Conservation (phyloP, 768 basidiomycete species). For the Amanita muscaria region DNA sequence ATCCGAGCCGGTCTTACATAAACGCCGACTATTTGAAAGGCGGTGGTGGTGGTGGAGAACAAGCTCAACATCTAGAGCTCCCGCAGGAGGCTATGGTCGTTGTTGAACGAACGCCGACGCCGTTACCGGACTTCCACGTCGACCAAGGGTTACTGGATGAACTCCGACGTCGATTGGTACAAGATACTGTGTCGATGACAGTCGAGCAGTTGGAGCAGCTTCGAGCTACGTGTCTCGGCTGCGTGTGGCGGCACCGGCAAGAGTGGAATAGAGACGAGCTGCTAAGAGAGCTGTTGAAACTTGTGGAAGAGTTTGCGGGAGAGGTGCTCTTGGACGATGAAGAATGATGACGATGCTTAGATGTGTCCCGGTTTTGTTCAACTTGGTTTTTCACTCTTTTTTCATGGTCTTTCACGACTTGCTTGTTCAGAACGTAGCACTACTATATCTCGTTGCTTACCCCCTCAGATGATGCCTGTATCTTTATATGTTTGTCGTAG, state of each 20-base stretch:
- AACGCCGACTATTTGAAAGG: neutral
- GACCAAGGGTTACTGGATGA: constrained; percentile 38
- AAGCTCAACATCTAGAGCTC: neutral
- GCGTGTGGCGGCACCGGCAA: constrained; percentile 72
- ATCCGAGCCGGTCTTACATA: constrained; percentile 11
- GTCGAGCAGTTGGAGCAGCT: constrained; percentile 94
- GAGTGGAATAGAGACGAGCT: constrained; percentile 79
- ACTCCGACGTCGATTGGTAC: constrained; percentile 41
- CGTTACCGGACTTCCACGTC: constrained; percentile 71
- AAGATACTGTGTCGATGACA: constrained; percentile 50
- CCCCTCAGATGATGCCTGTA: constrained; percentile 1
- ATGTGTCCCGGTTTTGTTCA: neutral
- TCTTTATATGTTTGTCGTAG: neutral
- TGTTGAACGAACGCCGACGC: constrained; percentile 57
- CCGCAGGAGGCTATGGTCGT: constrained; percentile 37
- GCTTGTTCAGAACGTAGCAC: no score
- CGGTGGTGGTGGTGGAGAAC: neutral
- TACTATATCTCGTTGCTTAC: neutral
- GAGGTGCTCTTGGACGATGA: constrained; percentile 28
- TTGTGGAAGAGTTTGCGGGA: constrained; percentile 56
- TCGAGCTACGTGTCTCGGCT: constrained; percentile 70
- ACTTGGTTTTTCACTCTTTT: neutral
- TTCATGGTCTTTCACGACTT: neutral
- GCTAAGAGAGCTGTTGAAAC: constrained; percentile 45
- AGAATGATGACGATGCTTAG: no score